phyloP scores from a whole-genome alignment of 2,329 filamentous ascomycete genomes.

The Karstenula rhodostoma region DNA sequence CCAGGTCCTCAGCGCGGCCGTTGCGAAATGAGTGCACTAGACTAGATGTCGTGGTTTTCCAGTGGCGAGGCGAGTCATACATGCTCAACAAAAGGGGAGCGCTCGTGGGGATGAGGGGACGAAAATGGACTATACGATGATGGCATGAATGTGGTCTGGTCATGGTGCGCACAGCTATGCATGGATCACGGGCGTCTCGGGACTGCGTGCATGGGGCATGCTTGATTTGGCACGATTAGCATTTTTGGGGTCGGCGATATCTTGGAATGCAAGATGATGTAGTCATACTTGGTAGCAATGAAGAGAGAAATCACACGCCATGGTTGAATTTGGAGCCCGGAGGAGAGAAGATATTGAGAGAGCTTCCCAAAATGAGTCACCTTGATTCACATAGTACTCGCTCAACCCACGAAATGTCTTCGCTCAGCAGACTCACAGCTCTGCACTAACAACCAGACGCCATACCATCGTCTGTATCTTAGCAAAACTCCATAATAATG shows the following conservation, averaged over 20 bases:
- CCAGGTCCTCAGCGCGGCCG: slow-evolving; percentile 79
- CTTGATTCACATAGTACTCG: no score
- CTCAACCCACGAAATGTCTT: no score
- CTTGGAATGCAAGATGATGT: not conserved
- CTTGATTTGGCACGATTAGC: not conserved
- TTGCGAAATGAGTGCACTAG: slow-evolving; percentile 54
- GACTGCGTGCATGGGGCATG: not conserved
- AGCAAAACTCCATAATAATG: no score
- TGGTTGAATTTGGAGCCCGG: not conserved
- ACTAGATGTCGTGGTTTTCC: not conserved
- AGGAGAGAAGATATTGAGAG: not conserved
- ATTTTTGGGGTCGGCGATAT: not conserved
- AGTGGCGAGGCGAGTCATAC: not conserved
- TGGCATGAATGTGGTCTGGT: not conserved
- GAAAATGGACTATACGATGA: not conserved
- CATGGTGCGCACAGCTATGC: not conserved
- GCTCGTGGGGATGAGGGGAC: slow-evolving; percentile 18
- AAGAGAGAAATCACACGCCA: slow-evolving; percentile 1
- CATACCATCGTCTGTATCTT: no score
- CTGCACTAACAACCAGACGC: no score
- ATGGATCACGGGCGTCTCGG: not conserved
- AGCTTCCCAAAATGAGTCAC: no score
- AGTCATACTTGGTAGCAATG: not conserved
- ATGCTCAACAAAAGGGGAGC: not conserved
- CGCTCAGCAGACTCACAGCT: no score